Base-by-base conservation (phyloP, 495 filamentous ascomycete genomes). In the Collariella sp. region DNA sequence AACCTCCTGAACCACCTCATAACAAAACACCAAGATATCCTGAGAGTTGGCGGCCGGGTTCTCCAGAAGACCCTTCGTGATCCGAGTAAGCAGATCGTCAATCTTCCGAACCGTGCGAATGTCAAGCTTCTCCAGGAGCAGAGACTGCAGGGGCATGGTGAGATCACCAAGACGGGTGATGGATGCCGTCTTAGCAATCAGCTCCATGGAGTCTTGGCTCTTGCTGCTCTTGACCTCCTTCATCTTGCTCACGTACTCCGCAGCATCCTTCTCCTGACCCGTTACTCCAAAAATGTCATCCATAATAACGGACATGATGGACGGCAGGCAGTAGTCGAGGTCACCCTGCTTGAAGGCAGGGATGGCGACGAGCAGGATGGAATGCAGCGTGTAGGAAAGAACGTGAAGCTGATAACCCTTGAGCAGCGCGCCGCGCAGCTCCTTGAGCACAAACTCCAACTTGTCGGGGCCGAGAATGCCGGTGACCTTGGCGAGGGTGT, bases 141-240 rank as follows among this genome's bases (percentile, higher is more conserved):
- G 73, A 7, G 79, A 66, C 59, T 88, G 87, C 41, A 96, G 71
- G 6, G 93, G 93, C 42, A 73, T 73, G 52, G 95, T 74, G 19
- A 98, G 79, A 24, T 83, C 78, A 5, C 81, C 79, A n/a, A 98
- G 79, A 48, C 83, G 80, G 33, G 68, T 73, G 33, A 95, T 72
- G 11, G 88, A 89, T 7, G 89, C 81, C 42, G 80, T 86, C 65
- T 83, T 85, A 20, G 93, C 85, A 50, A 97, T 76, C 50, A 97
- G 75, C 62, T 97, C 93, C 87, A 97, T 95, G 4, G 94, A 95
- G 61, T 97, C 93, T 59, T 86, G 94, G 63, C 90, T 96, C 72
- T 96, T 97, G 75, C 86, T 96, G 63, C 86, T 90, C 73, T 96
- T 96, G 18, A 97, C 85, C 72, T 99, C 93, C 70, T 89, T 94